phyloP scores from a whole-genome alignment of 2,329 filamentous ascomycete genomes.

The Helminthosporium solani region DNA sequence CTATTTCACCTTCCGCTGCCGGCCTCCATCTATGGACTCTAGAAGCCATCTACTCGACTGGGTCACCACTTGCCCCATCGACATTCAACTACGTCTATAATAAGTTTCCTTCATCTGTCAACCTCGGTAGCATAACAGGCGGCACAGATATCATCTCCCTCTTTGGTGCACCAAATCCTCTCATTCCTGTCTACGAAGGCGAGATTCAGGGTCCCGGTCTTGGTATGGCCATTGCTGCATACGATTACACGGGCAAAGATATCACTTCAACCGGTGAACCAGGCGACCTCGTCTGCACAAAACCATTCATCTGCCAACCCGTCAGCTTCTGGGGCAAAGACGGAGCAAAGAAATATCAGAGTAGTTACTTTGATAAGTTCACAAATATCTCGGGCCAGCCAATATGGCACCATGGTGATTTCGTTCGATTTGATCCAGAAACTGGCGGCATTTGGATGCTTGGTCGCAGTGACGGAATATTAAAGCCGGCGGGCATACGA shows the following conservation, averaged over 20 bases:
- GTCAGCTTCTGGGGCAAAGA: slow-evolving; percentile 79
- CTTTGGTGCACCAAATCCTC: slow-evolving; percentile 76
- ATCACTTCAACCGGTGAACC: slow-evolving; percentile 65
- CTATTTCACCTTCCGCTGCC: slow-evolving; percentile 27
- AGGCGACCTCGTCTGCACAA: slow-evolving; percentile 84
- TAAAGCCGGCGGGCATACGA: slow-evolving; percentile 88
- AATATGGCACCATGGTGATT: slow-evolving; percentile 95
- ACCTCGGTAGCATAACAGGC: slow-evolving; percentile 90
- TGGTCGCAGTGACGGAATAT: slow-evolving; percentile 84
- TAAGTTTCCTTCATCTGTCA: slow-evolving; percentile 76
- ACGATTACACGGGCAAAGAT: slow-evolving; percentile 57
- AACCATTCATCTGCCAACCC: slow-evolving; percentile 87
- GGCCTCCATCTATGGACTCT: slow-evolving; percentile 60
- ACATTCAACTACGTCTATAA: slow-evolving; percentile 89
- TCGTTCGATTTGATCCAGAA: slow-evolving; percentile 68
- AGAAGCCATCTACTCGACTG: slow-evolving; percentile 89
- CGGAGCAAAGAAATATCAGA: slow-evolving; percentile 74
- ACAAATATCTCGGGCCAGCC: slow-evolving; percentile 43
- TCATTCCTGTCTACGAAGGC: slow-evolving; percentile 51
- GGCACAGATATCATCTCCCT: slow-evolving; percentile 96
- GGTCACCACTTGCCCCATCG: slow-evolving; percentile 85
- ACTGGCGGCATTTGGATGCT: slow-evolving; percentile 87
- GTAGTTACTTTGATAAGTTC: slow-evolving; percentile 88
- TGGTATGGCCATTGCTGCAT: slow-evolving; percentile 54
- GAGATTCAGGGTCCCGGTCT: slow-evolving; percentile 54